phyloP scores from a whole-genome alignment of 441 rosid species.

The Jatropha podagrica region DNA sequence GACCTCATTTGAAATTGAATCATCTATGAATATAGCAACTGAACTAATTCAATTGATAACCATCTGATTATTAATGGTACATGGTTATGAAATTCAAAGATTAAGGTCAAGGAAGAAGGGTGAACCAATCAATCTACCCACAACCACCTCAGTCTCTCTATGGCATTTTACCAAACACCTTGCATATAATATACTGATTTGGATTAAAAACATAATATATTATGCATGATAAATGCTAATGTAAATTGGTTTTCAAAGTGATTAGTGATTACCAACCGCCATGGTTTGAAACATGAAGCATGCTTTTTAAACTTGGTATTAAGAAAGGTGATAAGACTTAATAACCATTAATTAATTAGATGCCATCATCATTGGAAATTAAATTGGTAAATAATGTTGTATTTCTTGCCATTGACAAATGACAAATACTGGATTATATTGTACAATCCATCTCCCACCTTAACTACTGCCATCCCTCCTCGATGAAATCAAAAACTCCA shows the following conservation, averaged over 20 bases:
- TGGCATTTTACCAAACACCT: constrained; percentile 18
- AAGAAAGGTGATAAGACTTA: neutral
- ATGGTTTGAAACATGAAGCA: neutral
- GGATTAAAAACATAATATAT: neutral
- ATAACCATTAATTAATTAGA: neutral
- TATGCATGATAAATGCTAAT: neutral
- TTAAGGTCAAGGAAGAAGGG: constrained; percentile 30
- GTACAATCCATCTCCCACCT: too few relatives aligned
- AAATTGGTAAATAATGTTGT: neutral
- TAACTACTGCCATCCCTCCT: too few relatives aligned
- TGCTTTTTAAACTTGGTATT: neutral
- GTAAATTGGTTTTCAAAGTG: neutral
- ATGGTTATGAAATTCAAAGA: neutral
- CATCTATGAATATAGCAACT: neutral
- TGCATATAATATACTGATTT: too few relatives aligned
- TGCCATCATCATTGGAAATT: neutral
- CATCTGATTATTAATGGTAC: neutral
- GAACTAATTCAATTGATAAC: neutral
- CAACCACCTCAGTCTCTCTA: constrained; percentile 26
- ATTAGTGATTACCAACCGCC: neutral
- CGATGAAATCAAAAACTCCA: too few relatives aligned
- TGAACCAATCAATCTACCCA: constrained; percentile 41
- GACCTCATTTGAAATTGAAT: neutral
- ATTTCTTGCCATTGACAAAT: neutral
- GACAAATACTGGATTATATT: neutral